phyloP scores from a whole-genome alignment of 345 rosid species.

The Schrenkiella parvula region DNA sequence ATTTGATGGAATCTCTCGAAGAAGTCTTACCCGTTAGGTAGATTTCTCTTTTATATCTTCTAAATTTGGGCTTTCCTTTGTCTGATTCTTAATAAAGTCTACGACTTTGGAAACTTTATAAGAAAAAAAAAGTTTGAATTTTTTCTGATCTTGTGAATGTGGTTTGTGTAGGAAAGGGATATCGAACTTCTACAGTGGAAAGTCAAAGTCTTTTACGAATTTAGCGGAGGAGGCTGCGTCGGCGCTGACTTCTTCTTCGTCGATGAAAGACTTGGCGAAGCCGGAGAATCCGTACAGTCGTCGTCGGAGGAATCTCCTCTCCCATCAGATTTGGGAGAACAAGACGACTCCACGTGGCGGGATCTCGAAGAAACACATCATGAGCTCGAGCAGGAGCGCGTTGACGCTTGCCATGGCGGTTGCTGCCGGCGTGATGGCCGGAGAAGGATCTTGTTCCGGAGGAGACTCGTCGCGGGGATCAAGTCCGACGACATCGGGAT shows the following conservation, averaged over 20 bases:
- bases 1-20: slow-evolving; percentile 57
- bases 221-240: slow-evolving; percentile 47
- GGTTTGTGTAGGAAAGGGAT: slow-evolving; percentile 66
- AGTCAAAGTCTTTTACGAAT: slow-evolving; percentile 75
- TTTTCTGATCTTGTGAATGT: neutral
- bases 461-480: slow-evolving; percentile 43
- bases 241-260: slow-evolving; percentile 38
- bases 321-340: slow-evolving; percentile 63
- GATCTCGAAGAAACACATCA: slow-evolving; percentile 57
- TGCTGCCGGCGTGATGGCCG: slow-evolving; percentile 55
- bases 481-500: slow-evolving; percentile 39
- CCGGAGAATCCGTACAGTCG: slow-evolving; percentile 65
- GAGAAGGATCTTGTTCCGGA: slow-evolving; percentile 55
- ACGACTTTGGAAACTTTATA: neutral
- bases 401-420: slow-evolving; percentile 72
- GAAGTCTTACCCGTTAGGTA: slow-evolving; percentile 65
- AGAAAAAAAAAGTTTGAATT: neutral
- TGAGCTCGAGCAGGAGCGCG: slow-evolving; percentile 55
- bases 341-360: slow-evolving; percentile 41
- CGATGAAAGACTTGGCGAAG: slow-evolving; percentile 61
- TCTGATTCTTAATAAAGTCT: neutral
- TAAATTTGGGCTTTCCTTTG: neutral
- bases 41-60: neutral
- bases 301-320: slow-evolving; percentile 52
- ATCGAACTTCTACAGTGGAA: slow-evolving; percentile 75